Evolutionary conservation across 2,329 filamentous ascomycete genomes (phyloP).

Genomic region (Pezicula rhizophila): DNA sequence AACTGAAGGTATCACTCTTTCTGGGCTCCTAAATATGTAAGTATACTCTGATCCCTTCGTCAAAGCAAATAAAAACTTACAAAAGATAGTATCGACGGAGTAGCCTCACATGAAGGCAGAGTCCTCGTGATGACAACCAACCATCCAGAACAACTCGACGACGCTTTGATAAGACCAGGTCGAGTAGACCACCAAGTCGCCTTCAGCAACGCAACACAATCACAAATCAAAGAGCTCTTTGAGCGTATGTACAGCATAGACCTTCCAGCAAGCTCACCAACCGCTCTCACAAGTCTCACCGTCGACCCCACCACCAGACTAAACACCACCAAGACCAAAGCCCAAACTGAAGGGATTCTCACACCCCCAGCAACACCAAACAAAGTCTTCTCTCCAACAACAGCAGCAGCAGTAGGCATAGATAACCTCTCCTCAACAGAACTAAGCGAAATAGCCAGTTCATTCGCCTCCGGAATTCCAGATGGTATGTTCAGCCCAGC

Average conservation of each 20-base stretch:
- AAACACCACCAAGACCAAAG: neutral
- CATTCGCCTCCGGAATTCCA: constrained; percentile 49
- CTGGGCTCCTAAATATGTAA: constrained; percentile 68
- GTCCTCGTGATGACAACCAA: constrained; percentile 82
- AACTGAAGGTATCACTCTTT: constrained; percentile 58
- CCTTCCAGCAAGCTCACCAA: constrained; percentile 18
- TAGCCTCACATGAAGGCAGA: constrained; percentile 71
- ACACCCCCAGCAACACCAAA: constrained; percentile 15
- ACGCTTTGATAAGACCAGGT: constrained; percentile 67
- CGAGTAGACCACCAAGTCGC: constrained; percentile 64
- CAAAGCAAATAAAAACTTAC: neutral
- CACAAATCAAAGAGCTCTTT: constrained; percentile 53
- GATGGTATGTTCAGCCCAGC: constrained; percentile 49
- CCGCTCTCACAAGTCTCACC: constrained; percentile 25
- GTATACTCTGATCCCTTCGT: constrained; percentile 1
- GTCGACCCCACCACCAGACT: neutral
- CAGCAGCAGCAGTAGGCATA: neutral
- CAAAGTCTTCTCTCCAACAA: neutral
- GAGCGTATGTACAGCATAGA: constrained; percentile 51
- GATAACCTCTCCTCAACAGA: constrained; percentile 28
- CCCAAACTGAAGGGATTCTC: neutral
- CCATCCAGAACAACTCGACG: constrained; percentile 64
- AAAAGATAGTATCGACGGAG: constrained; percentile 49
- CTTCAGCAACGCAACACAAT: constrained; percentile 51
- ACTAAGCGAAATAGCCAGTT: constrained; percentile 25